Conservation (phyloP, 2,329 filamentous ascomycete species). For the Microascus cirrosus region DNA sequence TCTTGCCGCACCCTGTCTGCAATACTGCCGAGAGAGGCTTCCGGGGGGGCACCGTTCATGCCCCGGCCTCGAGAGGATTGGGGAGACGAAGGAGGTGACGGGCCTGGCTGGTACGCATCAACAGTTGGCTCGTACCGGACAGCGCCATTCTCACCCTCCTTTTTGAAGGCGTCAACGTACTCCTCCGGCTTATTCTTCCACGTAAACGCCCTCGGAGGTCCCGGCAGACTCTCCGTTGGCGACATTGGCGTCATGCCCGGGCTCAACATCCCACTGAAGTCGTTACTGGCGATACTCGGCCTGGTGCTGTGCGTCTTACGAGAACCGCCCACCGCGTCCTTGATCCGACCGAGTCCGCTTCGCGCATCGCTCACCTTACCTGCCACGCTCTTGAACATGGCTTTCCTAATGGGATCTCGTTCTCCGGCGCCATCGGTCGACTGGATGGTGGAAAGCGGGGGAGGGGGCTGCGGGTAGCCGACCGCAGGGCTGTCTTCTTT, state of each 20-base stretch:
- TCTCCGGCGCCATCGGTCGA: conserved; percentile 36
- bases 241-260: conserved; percentile 17
- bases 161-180: conserved; percentile 24
- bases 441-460: conserved; percentile 31
- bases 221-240: conserved; percentile 6
- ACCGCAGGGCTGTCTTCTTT: conserved; percentile 32
- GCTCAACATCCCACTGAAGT: conserved; percentile 15
- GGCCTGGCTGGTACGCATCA: neutral
- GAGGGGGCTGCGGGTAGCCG: conserved; percentile 19
- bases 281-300: conserved; percentile 39
- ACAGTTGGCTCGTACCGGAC: neutral
- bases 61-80: neutral
- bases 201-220: conserved; percentile 33
- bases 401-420: conserved; percentile 48
- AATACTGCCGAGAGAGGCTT: conserved; percentile 11
- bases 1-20: conserved; percentile 31
- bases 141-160: conserved; percentile 18
- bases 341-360: conserved; percentile 74
- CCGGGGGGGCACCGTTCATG: neutral
- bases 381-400: conserved; percentile 68
- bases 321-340: conserved; percentile 63
- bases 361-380: conserved; percentile 71
- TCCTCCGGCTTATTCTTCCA: conserved; percentile 56
- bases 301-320: conserved; percentile 41
- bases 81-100: neutral